A percentile compares a stretch with the other conserved stretches of the same genome.
phyloP scores from a whole-genome alignment of 495 filamentous ascomycete genomes.

The Sordaria brevicollis region DNA sequence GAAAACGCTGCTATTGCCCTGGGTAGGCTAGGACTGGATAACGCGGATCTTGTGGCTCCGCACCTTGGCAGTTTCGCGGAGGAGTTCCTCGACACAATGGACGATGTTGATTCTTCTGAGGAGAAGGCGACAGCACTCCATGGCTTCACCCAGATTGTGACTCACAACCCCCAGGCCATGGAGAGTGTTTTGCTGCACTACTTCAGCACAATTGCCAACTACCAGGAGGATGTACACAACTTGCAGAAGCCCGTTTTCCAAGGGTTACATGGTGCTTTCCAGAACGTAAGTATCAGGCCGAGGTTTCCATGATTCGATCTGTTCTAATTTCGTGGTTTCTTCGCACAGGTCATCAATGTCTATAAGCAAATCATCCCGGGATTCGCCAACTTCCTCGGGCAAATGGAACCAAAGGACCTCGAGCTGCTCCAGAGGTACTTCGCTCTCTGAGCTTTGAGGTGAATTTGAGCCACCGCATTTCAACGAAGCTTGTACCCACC shows the following conservation, averaged over 20 bases:
- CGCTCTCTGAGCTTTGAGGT: neutral
- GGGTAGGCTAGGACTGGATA: conserved; percentile 79
- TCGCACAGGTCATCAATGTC: conserved; percentile 57
- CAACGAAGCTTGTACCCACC: neutral
- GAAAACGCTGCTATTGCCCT: conserved; percentile 94
- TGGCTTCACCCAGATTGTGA: conserved; percentile 77
- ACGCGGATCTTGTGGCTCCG: conserved; percentile 64
- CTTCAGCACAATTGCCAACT: conserved; percentile 74
- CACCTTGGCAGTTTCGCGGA: conserved; percentile 72
- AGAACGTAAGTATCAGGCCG: conserved; percentile 25
- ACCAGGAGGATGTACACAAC: conserved; percentile 48
- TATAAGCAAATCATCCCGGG: conserved; percentile 81
- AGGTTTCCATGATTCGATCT: neutral
- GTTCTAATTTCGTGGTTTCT: neutral
- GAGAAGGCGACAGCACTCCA: conserved; percentile 92
- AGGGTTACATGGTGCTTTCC: conserved; percentile 37
- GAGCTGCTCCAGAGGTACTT: conserved; percentile 31
- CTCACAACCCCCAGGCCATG: conserved; percentile 84
- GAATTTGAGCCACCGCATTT: neutral
- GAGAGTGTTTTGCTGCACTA: conserved; percentile 73
- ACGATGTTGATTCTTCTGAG: conserved; percentile 75
- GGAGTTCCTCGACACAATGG: conserved; percentile 71
- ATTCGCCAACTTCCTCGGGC: conserved; percentile 67
- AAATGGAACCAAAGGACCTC: conserved; percentile 53
- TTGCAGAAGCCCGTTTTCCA: conserved; percentile 34